Percentiles rank a stretch among this genome's conserved stretches.
phyloP scores from a whole-genome alignment of 495 filamentous ascomycete species.

The Hypoxylon cercidicola region DNA sequence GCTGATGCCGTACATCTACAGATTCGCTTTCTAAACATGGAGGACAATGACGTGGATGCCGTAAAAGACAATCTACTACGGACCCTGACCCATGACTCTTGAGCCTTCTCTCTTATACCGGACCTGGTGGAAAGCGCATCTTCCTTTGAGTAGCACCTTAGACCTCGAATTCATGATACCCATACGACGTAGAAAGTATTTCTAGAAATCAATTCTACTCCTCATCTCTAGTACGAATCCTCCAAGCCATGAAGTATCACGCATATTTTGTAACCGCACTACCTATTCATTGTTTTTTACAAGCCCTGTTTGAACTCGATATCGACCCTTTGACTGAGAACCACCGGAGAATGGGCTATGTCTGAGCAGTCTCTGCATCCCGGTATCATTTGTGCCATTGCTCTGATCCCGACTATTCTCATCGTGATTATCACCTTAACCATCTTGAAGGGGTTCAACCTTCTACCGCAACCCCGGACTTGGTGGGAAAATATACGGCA shows the following conservation, averaged over 20 bases:
- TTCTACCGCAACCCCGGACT: conserved; percentile 25
- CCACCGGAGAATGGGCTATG: conserved; percentile 45
- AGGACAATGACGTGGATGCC: conserved; percentile 65
- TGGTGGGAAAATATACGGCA: conserved; percentile 39
- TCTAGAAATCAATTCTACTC: conserved; percentile 25
- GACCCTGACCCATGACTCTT: conserved; percentile 53
- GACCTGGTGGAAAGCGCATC: conserved; percentile 25
- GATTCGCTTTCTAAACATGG: conserved; percentile 77
- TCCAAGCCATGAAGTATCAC: conserved; percentile 23
- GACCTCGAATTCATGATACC: conserved; percentile 32
- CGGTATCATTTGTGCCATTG: conserved; percentile 57
- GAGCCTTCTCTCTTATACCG: conserved; percentile 15
- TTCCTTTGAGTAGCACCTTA: conserved; percentile 5
- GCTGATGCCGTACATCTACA: conserved; percentile 48
- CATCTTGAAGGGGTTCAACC: conserved; percentile 44
- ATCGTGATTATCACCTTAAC: conserved; percentile 27
- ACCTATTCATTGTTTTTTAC: conserved; percentile 13
- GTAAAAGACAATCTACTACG: conserved; percentile 70
- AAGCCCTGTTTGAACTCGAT: conserved; percentile 10
- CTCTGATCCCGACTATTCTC: conserved; percentile 63
- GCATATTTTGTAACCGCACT: conserved; percentile 27
- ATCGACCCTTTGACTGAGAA: conserved; percentile 22
- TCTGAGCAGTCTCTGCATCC: conserved; percentile 44
- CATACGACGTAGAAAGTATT: too few species aligned
- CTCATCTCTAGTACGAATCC: too few species aligned